phyloP scores from a whole-genome alignment of 192 early-diverging fungal genomes.

The Coemansia sp. region DNA sequence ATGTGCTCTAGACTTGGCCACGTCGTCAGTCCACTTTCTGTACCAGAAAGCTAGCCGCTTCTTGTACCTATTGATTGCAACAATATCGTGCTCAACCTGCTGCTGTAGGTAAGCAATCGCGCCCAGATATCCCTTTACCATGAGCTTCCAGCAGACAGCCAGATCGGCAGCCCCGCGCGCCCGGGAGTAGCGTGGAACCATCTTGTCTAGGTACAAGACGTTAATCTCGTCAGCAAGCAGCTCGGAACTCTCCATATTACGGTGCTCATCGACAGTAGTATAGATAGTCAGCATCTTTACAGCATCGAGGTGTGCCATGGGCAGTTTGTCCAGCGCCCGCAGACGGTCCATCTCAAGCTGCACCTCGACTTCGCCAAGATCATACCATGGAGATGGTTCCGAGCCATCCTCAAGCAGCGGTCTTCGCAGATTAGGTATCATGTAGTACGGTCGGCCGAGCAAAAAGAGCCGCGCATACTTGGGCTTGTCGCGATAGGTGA shows the following conservation, averaged over 20 bases:
- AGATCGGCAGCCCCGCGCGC: slow-evolving; percentile 18
- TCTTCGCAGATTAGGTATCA: slow-evolving; percentile 10
- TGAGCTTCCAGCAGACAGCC: slow-evolving; percentile 28
- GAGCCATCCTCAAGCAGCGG: slow-evolving; percentile 5
- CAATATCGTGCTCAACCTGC: not conserved
- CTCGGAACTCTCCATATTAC: slow-evolving; percentile 33
- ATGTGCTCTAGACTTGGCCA: not conserved
- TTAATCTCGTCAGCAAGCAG: slow-evolving; percentile 28
- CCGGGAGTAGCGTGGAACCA: slow-evolving; percentile 14
- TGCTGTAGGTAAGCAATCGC: slow-evolving; percentile 11
- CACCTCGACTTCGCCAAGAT: slow-evolving; percentile 30
- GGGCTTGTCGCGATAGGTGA: slow-evolving; percentile 9
- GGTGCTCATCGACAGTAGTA: slow-evolving; percentile 38
- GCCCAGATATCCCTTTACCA: slow-evolving; percentile 33
- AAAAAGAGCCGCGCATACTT: slow-evolving; percentile 23
- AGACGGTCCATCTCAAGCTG: slow-evolving; percentile 45
- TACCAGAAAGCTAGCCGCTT: slow-evolving; percentile 32
- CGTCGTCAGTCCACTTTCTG: slow-evolving; percentile 17
- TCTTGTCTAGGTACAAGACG: slow-evolving; percentile 17
- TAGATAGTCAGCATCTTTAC: slow-evolving; percentile 36
- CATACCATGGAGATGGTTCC: slow-evolving; percentile 19
- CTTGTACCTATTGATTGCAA: slow-evolving; percentile 3
- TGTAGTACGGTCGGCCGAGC: slow-evolving; percentile 33
- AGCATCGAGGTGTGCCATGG: slow-evolving; percentile 23
- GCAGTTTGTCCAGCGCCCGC: slow-evolving; percentile 47